Conservation (phyloP, 805 yeast genomes). For the Starmerella bombicola region DNA sequence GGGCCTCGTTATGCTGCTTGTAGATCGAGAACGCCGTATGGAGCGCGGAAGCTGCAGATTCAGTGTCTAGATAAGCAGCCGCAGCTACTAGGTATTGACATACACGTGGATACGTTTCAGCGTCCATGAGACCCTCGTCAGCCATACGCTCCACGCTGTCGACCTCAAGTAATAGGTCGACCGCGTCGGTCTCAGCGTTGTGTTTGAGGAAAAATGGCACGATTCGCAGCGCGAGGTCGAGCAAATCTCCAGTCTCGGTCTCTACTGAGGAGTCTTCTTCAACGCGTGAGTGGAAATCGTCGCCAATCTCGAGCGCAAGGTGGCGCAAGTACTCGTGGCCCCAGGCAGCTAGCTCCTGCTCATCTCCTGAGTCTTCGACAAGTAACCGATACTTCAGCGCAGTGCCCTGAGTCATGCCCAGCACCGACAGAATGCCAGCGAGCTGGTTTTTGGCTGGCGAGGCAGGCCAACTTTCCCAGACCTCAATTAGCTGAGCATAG, state of each 20-base stretch:
- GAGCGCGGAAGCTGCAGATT: conserved; percentile 76
- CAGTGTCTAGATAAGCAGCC: conserved; percentile 92
- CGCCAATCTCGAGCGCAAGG: conserved; percentile 88
- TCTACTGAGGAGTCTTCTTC: conserved; percentile 16
- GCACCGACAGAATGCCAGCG: conserved; percentile 82
- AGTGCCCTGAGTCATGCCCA: conserved; percentile 86
- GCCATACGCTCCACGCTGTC: conserved; percentile 77
- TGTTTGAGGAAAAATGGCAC: conserved; percentile 85
- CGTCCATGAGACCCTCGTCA: conserved; percentile 55
- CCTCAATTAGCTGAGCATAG: conserved; percentile 51
- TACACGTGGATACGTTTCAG: conserved; percentile 71
- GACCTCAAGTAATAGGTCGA: conserved; percentile 79
- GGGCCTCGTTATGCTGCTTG: conserved; percentile 59
- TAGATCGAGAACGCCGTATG: conserved; percentile 82
- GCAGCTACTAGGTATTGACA: conserved; percentile 91
- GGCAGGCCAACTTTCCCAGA: conserved; percentile 53
- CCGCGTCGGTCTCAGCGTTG: conserved; percentile 98
- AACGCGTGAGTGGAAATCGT: conserved; percentile 49
- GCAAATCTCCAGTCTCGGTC: conserved; percentile 32
- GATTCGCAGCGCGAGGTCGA: conserved; percentile 58
- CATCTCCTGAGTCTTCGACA: conserved; percentile 37
- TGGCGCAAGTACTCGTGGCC: conserved; percentile 98
- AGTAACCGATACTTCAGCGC: conserved; percentile 69
- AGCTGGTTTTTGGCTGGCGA: conserved; percentile 43
- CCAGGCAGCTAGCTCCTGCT: conserved; percentile 54